Conservation (phyloP, 2,329 filamentous ascomycete species). For the Stemphylium beticola region DNA sequence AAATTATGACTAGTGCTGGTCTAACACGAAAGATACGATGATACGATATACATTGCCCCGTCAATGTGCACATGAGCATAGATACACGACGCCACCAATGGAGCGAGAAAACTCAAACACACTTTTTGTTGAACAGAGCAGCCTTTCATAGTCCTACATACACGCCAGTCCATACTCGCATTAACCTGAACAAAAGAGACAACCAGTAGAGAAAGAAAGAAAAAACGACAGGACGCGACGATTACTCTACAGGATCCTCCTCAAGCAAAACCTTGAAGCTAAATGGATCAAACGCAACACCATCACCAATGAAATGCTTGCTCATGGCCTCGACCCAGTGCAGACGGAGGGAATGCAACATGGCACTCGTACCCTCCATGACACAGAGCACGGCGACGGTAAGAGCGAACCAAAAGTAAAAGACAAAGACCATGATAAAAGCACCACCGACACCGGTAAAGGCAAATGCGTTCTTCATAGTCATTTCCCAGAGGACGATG, state of each 20-base stretch:
- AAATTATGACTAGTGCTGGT: no score
- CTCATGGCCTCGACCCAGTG: slow-evolving; percentile 99
- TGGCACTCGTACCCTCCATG: slow-evolving; percentile 96
- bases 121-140: not conserved
- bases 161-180: slow-evolving; percentile 6
- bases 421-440: slow-evolving; percentile 80
- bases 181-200: not conserved
- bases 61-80: no score
- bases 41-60: no score
- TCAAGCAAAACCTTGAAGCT: slow-evolving; percentile 85
- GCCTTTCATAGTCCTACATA: slow-evolving; percentile 20
- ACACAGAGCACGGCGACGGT: slow-evolving; percentile 81
- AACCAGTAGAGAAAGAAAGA: slow-evolving; percentile 10
- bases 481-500: slow-evolving; percentile 96
- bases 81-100: no score
- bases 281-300: slow-evolving; percentile 84
- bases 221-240: not conserved
- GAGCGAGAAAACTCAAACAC: not conserved
- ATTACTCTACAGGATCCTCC: slow-evolving; percentile 66
- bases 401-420: slow-evolving; percentile 89
- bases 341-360: slow-evolving; percentile 89
- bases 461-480: slow-evolving; percentile 76
- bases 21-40: no score
- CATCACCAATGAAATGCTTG: slow-evolving; percentile 93
- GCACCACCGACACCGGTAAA: slow-evolving; percentile 72